Evolutionary conservation across 352 stramenopile species (phyloP).

Genomic region (Globisporangium spiculum): DNA sequence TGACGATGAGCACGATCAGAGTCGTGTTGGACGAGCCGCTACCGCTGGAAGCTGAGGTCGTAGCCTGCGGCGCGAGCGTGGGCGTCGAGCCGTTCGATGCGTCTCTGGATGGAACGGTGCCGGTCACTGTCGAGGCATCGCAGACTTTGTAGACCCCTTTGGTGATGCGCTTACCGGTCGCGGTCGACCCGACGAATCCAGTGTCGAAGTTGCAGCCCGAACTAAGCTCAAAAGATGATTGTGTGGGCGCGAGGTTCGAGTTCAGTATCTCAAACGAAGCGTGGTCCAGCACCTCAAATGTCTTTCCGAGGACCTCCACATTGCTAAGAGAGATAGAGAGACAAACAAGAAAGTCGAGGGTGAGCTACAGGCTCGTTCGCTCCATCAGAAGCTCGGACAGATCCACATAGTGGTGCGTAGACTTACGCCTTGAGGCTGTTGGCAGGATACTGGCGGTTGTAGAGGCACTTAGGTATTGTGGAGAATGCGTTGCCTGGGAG

Average conservation of each 20-base stretch:
- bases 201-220: slow-evolving; percentile 17
- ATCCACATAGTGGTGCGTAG: not conserved
- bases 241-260: slow-evolving; percentile 9
- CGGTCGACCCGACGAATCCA: slow-evolving; percentile 2
- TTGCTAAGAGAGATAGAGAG: slow-evolving; percentile 5
- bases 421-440: slow-evolving; percentile 26
- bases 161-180: slow-evolving; percentile 8
- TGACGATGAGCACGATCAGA: slow-evolving; percentile 49
- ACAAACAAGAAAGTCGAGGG: not conserved
- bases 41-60: not conserved
- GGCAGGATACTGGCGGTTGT: slow-evolving; percentile 22
- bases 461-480: slow-evolving; percentile 29
- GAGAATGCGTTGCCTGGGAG: slow-evolving; percentile 22
- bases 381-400: no score
- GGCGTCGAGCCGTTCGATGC: not conserved
- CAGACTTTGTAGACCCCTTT: slow-evolving; percentile 22
- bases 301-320: slow-evolving; percentile 10
- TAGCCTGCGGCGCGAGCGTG: not conserved
- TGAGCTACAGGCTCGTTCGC: not conserved
- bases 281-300: slow-evolving; percentile 18
- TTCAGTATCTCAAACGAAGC: slow-evolving; percentile 8
- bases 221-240: slow-evolving; percentile 14
- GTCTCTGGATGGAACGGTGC: not conserved
- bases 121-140: slow-evolving; percentile 9
- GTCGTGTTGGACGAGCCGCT: slow-evolving; percentile 23